Conservation (phyloP, 495 filamentous ascomycete genomes). For the Lasiosphaeria ovina region DNA sequence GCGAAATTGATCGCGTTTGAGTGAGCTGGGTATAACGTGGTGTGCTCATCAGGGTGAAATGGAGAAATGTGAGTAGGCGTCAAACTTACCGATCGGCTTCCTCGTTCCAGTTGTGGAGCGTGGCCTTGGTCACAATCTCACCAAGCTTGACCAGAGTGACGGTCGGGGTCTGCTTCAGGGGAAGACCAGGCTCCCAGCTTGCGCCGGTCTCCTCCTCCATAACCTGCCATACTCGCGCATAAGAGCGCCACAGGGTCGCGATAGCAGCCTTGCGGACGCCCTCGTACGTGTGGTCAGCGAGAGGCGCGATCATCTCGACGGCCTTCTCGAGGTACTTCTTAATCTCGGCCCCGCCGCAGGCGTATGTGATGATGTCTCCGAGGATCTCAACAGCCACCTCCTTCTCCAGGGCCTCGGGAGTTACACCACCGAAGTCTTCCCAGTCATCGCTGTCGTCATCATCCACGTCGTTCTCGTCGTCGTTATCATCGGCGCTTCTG, state of each 20-base stretch:
- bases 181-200: conserved; percentile 89
- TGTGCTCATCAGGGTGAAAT: conserved; percentile 74
- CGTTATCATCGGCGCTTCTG: conserved; percentile 54
- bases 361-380: conserved; percentile 86
- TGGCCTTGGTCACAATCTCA: conserved; percentile 79
- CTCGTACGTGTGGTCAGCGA: conserved; percentile 87
- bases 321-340: conserved; percentile 79
- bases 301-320: conserved; percentile 72
- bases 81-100: conserved; percentile 84
- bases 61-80: conserved; percentile 14
- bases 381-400: conserved; percentile 95
- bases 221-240: conserved; percentile 84
- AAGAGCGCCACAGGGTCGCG: conserved; percentile 87
- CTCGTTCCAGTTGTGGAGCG: conserved; percentile 78
- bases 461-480: conserved; percentile 57
- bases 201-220: conserved; percentile 73
- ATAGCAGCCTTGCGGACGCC: conserved; percentile 89
- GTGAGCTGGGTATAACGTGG: conserved; percentile 99
- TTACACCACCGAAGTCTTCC: conserved; percentile 76
- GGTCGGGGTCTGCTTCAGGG: conserved; percentile 72
- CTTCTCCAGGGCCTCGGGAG: conserved; percentile 89
- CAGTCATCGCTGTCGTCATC: conserved; percentile 78
- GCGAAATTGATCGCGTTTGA: conserved; percentile 75
- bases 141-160: conserved; percentile 81
- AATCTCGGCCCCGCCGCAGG: conserved; percentile 71